Conservation (phyloP, 306 rosid species). For the Neltuma alba region DNA sequence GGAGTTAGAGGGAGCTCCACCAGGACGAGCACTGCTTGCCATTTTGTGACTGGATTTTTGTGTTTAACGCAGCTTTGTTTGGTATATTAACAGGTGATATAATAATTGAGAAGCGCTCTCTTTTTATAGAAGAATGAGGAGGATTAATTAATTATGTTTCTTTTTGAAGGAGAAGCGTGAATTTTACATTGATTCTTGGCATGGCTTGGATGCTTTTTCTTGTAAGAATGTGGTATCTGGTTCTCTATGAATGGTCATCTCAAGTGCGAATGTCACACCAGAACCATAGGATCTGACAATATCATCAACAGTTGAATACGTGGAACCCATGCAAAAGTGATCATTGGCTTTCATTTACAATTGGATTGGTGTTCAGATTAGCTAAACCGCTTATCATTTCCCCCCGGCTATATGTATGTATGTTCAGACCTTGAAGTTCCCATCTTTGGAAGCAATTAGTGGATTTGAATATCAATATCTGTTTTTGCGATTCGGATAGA, state of each 20-base stretch:
- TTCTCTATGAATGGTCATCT: not conserved
- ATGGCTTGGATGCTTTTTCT: not conserved
- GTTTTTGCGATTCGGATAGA: too few species aligned
- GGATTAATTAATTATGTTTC: not conserved
- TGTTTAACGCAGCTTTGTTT: not conserved
- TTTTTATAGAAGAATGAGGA: not conserved
- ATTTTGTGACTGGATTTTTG: constrained; percentile 1
- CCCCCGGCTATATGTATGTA: too few species aligned
- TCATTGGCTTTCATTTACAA: too few species aligned
- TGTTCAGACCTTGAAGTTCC: too few species aligned
- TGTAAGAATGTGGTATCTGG: not conserved
- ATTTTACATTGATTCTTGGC: not conserved
- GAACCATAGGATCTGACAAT: not conserved
- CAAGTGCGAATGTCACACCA: not conserved
- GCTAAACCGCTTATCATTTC: too few species aligned
- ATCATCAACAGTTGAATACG: not conserved
- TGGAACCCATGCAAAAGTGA: too few species aligned
- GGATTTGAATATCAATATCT: too few species aligned
- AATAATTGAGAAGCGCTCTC: not conserved
- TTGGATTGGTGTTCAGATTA: too few species aligned
- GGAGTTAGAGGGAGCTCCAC: not conserved
- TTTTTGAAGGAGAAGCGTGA: not conserved
- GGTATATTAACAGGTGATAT: not conserved
- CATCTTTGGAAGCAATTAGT: too few species aligned
- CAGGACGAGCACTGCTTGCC: not conserved